Evolutionary conservation across 2,329 filamentous ascomycete genomes (phyloP).

Genomic region (Calonectria honghensis): DNA sequence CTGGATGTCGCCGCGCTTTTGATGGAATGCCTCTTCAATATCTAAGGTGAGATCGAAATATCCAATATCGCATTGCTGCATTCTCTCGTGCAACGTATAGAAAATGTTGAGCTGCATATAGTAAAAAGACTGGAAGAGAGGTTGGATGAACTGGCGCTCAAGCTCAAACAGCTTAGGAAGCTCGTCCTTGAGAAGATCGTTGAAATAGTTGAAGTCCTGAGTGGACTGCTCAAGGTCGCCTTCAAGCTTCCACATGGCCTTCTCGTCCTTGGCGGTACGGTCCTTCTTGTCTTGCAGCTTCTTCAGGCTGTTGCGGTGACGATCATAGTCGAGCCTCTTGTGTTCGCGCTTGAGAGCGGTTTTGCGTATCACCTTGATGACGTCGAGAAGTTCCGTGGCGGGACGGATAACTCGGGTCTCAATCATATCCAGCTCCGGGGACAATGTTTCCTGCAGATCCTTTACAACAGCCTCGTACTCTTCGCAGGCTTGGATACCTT

Average conservation of each 20-base stretch:
- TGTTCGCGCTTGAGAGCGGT: conserved; percentile 92
- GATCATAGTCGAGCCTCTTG: conserved; percentile 97
- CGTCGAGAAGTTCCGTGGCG: conserved; percentile 92
- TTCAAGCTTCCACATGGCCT: conserved; percentile 96
- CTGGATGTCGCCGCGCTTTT: conserved; percentile 91
- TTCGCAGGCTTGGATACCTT: conserved; percentile 95
- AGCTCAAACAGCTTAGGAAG: conserved; percentile 92
- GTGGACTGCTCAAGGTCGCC: conserved; percentile 93
- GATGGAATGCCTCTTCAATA: conserved; percentile 91
- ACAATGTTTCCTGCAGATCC: conserved; percentile 90
- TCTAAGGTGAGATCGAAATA: conserved; percentile 96
- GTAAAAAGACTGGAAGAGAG: conserved; percentile 98
- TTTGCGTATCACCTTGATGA: conserved; percentile 97
- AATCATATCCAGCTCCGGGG: conserved; percentile 98
- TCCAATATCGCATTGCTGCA: conserved; percentile 97
- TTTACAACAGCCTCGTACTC: conserved; percentile 95
- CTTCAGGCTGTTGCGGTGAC: conserved; percentile 87
- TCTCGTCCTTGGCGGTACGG: conserved; percentile 96
- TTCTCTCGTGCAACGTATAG: conserved; percentile 97
- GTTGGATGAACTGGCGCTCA: conserved; percentile 95
- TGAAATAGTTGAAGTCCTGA: conserved; percentile 98
- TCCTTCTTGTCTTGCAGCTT: conserved; percentile 99
- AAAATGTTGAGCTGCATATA: conserved; percentile 99
- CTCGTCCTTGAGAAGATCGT: conserved; percentile 96
- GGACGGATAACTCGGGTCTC: conserved; percentile 92